Percentiles rank a stretch among this genome's conserved stretches.
Evolutionary conservation across 2,329 filamentous ascomycete genomes (phyloP).

Genomic region (Eutypella sp.): DNA sequence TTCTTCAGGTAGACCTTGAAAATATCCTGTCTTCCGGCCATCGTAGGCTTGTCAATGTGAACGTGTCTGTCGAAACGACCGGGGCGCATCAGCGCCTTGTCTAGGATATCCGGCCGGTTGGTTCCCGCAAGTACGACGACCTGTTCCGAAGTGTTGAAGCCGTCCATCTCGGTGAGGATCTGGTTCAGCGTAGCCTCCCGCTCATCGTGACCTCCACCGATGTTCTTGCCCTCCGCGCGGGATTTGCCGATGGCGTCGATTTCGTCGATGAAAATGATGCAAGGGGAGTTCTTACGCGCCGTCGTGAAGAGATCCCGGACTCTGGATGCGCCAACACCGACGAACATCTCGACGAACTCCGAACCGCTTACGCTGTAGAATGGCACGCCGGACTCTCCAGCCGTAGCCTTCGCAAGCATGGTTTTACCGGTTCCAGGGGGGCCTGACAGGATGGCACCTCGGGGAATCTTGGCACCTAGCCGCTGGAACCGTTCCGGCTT

Average conservation of each 20-base stretch:
- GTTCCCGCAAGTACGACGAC: slow-evolving; percentile 96
- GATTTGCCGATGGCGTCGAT: slow-evolving; percentile 97
- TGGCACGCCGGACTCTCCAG: slow-evolving; percentile 91
- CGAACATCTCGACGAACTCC: slow-evolving; percentile 99
- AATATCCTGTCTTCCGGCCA: slow-evolving; percentile 94
- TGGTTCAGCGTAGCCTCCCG: slow-evolving; percentile 96
- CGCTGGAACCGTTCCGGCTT: slow-evolving; percentile 88
- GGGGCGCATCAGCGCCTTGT: slow-evolving; percentile 93
- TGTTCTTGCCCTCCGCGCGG: slow-evolving; percentile 70
- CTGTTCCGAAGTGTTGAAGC: slow-evolving; percentile 95
- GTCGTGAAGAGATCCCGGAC: slow-evolving; percentile 93
- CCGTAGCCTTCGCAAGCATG: slow-evolving; percentile 91
- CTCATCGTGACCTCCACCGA: slow-evolving; percentile 91
- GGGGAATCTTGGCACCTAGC: slow-evolving; percentile 94
- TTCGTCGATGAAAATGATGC: slow-evolving; percentile 99
- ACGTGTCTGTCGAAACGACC: slow-evolving; percentile 98
- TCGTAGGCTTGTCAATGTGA: slow-evolving; percentile 87
- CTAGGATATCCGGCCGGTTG: slow-evolving; percentile 89
- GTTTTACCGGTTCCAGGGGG: slow-evolving; percentile 98
- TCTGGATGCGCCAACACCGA: slow-evolving; percentile 93
- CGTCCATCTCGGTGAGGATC: slow-evolving; percentile 98
- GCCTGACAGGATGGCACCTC: slow-evolving; percentile 93
- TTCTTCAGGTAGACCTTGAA: slow-evolving; percentile 92
- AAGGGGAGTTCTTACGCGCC: slow-evolving; percentile 91
- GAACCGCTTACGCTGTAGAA: slow-evolving; percentile 99